Evolutionary conservation across 306 rosid species (phyloP), one percentile per base, ranked within the genome.

Genomic region (Gynostemma pentaphyllum): DNA sequence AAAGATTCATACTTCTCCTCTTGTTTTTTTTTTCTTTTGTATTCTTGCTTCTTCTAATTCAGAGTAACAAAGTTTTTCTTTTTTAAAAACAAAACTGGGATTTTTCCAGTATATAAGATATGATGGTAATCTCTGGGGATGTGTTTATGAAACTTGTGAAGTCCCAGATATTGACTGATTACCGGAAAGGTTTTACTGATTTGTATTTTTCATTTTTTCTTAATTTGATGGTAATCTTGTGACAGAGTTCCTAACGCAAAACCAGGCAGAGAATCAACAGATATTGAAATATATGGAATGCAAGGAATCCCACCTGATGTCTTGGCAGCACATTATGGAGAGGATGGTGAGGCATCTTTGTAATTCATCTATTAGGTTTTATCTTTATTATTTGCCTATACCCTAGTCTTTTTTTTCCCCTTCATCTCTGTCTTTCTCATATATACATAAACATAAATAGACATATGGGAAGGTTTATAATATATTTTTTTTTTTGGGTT

Each of bases 251-350:
- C 97, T 24, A 94, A 94, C 79, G 97, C 99, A 36, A 94, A 88
- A 78, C 72, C 94, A 29, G 97, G 83, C 12, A 84, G 95, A 64
- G 99, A 94, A 59, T 73, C 94, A 1, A 94, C 95, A 0, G 99
- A 94, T 70, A 86, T 94, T 75, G 99, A 94, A 70, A 94, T 94
- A 74, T 88, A 94, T 75, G 99, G 99, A 72, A 94, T 94, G 99
- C 99, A 94, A 81, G 99, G 99, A 79, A 94, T 94, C 66, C 99
- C 99, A 14, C 86, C 95, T 16, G 90, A 88, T 13, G 39, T 84
- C 62, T 73, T 94, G 84, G 94, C 97, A 39, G 94, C 97, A 66
- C 99, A 94, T 78, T 94, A 94, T 41, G 97, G 99, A 37, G 99
- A 88, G 32, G 99, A 88, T 60, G 99, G 99, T 94, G 55, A 72